Evolutionary conservation across 129 eudicot species (phyloP).

Genomic region (Silybum marianum): DNA sequence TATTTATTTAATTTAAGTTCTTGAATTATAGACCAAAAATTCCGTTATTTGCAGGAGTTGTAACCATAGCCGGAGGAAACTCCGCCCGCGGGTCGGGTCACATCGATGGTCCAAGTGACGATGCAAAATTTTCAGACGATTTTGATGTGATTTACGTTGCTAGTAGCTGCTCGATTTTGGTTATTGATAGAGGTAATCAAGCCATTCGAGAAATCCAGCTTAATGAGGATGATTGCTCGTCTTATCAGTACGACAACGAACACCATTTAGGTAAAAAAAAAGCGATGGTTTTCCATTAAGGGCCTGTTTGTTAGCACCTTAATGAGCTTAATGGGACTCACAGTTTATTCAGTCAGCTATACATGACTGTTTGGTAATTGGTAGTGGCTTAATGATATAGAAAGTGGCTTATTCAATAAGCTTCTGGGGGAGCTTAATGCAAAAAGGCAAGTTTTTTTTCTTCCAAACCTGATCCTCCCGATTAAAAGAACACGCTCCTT

Average conservation of each 20-base stretch:
- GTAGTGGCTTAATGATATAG: no score
- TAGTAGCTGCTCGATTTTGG: constrained; percentile 82
- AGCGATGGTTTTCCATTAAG: no score
- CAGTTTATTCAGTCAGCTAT: no score
- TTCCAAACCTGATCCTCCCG: no score
- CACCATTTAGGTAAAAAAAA: constrained; percentile 64
- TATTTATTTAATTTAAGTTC: background rate
- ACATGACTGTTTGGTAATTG: no score
- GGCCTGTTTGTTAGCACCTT: no score
- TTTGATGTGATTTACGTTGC: constrained; percentile 73
- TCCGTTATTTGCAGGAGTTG: constrained; percentile 68
- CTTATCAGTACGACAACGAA: constrained; percentile 62
- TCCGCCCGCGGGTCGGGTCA: constrained; percentile 70
- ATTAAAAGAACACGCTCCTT: no score
- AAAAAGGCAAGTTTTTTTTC: no score
- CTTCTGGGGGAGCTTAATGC: no score
- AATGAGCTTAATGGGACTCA: no score
- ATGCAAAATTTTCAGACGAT: constrained; percentile 84
- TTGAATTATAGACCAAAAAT: background rate
- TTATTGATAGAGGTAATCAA: constrained; percentile 88
- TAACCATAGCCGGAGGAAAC: constrained; percentile 94
- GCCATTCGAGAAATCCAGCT: constrained; percentile 97
- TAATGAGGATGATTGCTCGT: constrained; percentile 68
- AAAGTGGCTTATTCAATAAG: no score
- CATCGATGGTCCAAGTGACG: constrained; percentile 90